Percentiles rank a stretch among this genome's conserved stretches.
phyloP scores from a whole-genome alignment of 2,329 filamentous ascomycete species.

The Aspergillus fructus region DNA sequence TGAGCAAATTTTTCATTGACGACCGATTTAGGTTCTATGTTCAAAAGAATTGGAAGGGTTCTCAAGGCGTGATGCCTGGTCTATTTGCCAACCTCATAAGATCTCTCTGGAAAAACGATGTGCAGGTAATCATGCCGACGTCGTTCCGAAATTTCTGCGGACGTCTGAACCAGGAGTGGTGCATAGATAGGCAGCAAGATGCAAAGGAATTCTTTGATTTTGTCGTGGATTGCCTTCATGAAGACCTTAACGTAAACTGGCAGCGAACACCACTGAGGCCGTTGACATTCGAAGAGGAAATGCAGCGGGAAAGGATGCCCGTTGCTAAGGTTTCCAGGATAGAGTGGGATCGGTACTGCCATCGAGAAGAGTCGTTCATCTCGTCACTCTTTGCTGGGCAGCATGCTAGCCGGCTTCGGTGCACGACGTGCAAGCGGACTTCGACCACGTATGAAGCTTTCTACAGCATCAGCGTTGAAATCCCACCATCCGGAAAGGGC shows the following conservation, averaged over 20 bases:
- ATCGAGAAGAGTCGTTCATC: conserved; percentile 71
- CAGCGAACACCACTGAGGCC: conserved; percentile 57
- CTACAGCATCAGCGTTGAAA: conserved; percentile 69
- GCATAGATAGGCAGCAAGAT: conserved; percentile 78
- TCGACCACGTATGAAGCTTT: conserved; percentile 70
- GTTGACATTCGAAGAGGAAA: conserved; percentile 60
- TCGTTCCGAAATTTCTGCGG: conserved; percentile 67
- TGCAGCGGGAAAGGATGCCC: conserved; percentile 59
- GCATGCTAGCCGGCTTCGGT: conserved; percentile 61
- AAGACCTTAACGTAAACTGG: conserved; percentile 77
- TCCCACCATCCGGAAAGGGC: conserved; percentile 58
- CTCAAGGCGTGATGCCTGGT: conserved; percentile 61
- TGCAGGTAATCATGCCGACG: conserved; percentile 53
- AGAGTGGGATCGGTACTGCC: conserved; percentile 72
- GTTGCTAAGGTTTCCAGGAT: conserved; percentile 66
- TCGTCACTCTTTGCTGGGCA: conserved; percentile 77
- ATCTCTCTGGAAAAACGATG: conserved; percentile 62
- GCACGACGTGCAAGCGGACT: conserved; percentile 61
- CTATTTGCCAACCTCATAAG: conserved; percentile 62
- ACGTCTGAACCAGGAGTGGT: conserved; percentile 65
- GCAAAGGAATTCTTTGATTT: conserved; percentile 87
- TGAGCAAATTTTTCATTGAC: conserved; percentile 64
- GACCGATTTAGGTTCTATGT: conserved; percentile 62
- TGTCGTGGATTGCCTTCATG: conserved; percentile 75
- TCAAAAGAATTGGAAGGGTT: conserved; percentile 66